A percentile compares a stretch with the other conserved stretches of the same genome.
Conservation (phyloP, 768 basidiomycete species). For the Auricularia sp. region DNA sequence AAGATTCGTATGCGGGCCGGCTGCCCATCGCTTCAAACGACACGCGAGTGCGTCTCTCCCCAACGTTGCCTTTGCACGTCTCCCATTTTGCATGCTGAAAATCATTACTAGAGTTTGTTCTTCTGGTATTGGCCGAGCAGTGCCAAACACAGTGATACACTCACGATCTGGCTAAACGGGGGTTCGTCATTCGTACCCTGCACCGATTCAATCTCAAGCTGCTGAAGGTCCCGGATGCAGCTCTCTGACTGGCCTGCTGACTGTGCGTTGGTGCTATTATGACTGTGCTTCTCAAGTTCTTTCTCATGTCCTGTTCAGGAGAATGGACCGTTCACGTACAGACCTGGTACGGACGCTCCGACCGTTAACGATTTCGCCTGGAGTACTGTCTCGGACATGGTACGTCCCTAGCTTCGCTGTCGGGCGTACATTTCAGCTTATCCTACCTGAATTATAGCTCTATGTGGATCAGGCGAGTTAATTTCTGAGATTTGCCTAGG, state of each 20-base stretch:
- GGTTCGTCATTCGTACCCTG: background rate
- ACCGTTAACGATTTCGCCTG: constrained; percentile 5
- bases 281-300: background rate
- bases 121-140: constrained; percentile 7
- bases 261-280: background rate
- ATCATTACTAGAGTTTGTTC: constrained; percentile 1
- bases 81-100: background rate
- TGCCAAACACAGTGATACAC: background rate
- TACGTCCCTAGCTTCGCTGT: background rate
- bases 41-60: background rate
- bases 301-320: background rate
- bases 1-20: constrained; percentile 4
- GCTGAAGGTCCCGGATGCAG: background rate
- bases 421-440: background rate
- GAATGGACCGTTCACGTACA: constrained; percentile 10
- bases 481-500: no score
- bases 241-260: background rate
- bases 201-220: background rate
- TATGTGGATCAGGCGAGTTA: constrained; percentile 3
- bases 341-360: constrained; percentile 4
- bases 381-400: constrained; percentile 1
- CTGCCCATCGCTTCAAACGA: background rate
- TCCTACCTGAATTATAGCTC: background rate
- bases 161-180: constrained; percentile 7
- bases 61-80: background rate